These are phyloP conservation scores for Candida anutae DNA, from an alignment of 1,139 yeast genomes.

Conservation along the genomic window DNA sequence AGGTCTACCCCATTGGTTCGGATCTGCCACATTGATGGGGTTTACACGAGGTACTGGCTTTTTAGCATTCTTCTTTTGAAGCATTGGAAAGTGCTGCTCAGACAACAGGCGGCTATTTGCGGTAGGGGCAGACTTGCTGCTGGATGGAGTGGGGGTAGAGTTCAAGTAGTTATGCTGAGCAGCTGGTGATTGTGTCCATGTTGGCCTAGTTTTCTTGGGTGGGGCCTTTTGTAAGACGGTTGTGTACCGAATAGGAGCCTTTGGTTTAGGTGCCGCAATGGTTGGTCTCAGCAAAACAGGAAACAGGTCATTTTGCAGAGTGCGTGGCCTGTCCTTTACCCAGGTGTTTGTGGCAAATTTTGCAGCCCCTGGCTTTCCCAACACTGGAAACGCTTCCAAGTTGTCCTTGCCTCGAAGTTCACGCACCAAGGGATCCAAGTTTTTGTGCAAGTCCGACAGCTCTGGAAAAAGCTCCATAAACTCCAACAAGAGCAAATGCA, in stretches of 20 bases:
- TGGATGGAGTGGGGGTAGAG: slow-evolving; percentile 2
- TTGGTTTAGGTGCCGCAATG: slow-evolving; percentile 1
- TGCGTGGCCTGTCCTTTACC: slow-evolving; percentile 17
- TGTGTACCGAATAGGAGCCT: slow-evolving; percentile 29
- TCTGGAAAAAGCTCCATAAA: slow-evolving; percentile 47
- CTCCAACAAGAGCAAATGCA: slow-evolving; percentile 47
- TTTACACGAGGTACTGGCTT: slow-evolving; percentile 35
- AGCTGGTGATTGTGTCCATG: slow-evolving; percentile 13
- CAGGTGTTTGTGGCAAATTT: slow-evolving; percentile 15
- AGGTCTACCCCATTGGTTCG: slow-evolving; percentile 18
- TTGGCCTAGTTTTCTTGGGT: slow-evolving; percentile 10
- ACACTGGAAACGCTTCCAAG: slow-evolving; percentile 23
- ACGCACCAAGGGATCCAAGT: slow-evolving; percentile 18
- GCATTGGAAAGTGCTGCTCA: slow-evolving; percentile 30
- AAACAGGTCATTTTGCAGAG: slow-evolving; percentile 36
- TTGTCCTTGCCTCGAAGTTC: slow-evolving; percentile 15
- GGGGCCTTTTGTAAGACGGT: slow-evolving; percentile 26
- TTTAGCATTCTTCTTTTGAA: slow-evolving; percentile 27
- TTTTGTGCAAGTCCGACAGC: slow-evolving; percentile 19
- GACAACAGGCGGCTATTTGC: slow-evolving; percentile 2
- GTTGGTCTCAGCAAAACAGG: slow-evolving; percentile 45
- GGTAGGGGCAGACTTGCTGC: slow-evolving; percentile 1
- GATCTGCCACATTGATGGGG: slow-evolving; percentile 19
- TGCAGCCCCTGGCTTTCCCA: slow-evolving; percentile 14
- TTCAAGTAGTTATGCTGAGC: slow-evolving; percentile 21